Percentiles rank a stretch among this genome's conserved stretches.
Conservation (phyloP, 2,329 filamentous ascomycete species). For the Trichoderma hamatum region DNA sequence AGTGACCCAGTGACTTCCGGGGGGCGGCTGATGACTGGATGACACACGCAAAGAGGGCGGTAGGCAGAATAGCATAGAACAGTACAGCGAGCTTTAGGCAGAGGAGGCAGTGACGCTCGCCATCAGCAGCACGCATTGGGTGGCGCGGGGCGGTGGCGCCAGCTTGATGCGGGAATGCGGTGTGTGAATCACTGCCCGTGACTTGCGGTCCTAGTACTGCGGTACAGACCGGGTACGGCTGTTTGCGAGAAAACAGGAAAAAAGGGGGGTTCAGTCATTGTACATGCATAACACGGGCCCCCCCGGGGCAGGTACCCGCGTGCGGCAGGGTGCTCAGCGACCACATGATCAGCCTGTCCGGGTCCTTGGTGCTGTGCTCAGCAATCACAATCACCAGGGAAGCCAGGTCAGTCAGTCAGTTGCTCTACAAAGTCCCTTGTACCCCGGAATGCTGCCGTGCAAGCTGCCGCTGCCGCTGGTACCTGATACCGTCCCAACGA, state of each 20-base stretch:
- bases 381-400: conserved; percentile 9
- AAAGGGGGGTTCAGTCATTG: background rate
- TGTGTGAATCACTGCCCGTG: conserved; percentile 13
- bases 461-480: background rate
- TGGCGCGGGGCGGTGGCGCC: conserved; percentile 22
- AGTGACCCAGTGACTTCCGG: conserved; percentile 24
- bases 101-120: conserved; percentile 22
- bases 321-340: background rate
- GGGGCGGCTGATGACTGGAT: conserved; percentile 31
- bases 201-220: background rate
- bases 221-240: background rate
- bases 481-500: background rate
- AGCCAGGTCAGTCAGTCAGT: background rate
- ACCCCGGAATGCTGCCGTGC: background rate
- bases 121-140: conserved; percentile 1
- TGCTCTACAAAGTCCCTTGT: background rate
- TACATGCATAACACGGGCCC: background rate
- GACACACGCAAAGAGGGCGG: conserved; percentile 29
- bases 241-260: background rate
- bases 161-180: conserved; percentile 11
- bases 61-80: conserved; percentile 26
- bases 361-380: background rate
- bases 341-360: conserved; percentile 21
- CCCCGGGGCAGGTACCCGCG: background rate
- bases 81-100: conserved; percentile 27